phyloP scores from a whole-genome alignment of 441 rosid genomes.

The Francoa sonchifolia region DNA sequence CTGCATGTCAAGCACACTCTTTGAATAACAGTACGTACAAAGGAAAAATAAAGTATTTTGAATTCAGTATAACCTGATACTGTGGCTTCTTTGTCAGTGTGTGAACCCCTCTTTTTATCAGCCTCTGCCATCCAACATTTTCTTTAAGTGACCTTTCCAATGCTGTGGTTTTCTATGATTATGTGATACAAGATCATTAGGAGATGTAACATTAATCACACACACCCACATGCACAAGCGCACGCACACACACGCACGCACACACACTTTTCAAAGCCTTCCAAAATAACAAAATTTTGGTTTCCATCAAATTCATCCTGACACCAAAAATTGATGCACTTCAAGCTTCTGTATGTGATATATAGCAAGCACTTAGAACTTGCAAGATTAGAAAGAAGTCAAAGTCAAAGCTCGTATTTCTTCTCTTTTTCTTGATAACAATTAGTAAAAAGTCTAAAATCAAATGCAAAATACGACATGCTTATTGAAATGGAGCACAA shows the following conservation, averaged over 20 bases:
- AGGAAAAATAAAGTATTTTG: too few relatives aligned
- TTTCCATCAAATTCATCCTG: too few relatives aligned
- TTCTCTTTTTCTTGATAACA: too few relatives aligned
- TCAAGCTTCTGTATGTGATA: too few relatives aligned
- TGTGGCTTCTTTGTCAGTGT: constrained; percentile 44
- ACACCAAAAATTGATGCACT: too few relatives aligned
- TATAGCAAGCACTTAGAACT: too few relatives aligned
- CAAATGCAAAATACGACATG: constrained; percentile 4
- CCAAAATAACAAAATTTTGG: too few relatives aligned
- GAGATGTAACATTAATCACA: constrained; percentile 5
- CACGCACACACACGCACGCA: too few relatives aligned
- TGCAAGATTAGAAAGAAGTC: neutral
- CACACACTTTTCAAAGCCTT: too few relatives aligned
- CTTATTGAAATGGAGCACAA: neutral
- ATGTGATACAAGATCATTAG: constrained; percentile 5
- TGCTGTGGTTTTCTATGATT: constrained; percentile 37
- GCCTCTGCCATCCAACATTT: constrained; percentile 52
- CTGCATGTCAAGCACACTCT: constrained; percentile 27
- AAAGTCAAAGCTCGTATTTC: too few relatives aligned
- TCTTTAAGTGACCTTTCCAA: constrained; percentile 46
- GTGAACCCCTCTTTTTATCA: constrained; percentile 59
- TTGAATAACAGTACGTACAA: constrained; percentile 2
- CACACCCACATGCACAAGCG: too few relatives aligned
- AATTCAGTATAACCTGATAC: constrained; percentile 56
- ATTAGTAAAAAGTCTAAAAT: neutral